Evolutionary conservation across 208 protist genomes (phyloP), one percentile per base, ranked within the genome.

Genomic region (Blastocrithidia nonstop): DNA sequence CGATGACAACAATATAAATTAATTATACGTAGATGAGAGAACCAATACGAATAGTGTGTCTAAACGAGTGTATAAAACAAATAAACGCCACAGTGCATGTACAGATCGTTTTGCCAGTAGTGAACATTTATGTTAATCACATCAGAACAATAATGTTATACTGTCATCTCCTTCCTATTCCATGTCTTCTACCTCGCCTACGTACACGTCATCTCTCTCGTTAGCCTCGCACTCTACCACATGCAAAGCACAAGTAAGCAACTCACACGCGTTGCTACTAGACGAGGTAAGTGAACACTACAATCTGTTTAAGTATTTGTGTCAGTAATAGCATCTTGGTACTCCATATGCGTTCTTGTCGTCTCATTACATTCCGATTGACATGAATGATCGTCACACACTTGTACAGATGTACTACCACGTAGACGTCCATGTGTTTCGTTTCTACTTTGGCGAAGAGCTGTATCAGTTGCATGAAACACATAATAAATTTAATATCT

Each of bases 261-360:
- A n/a, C n/a, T n/a, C n/a, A n/a, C n/a, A n/a, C n/a, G n/a, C n/a
- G 36, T 24, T 41, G 36, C 50, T 88, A 8, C 52, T 66, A 23
- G 61, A 88, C 22, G 72, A 87, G 50, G 62, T 87, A 13, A 49
- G 37, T 7, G 79, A 88, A 50, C 84, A 93, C 50, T 89, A 77
- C 49, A 54, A 74, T 39, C 24, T 84, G 6, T 93, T 80, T 55
- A 51, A 71, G 25, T 57, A 79, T 45, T 51, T 87, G 17, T 48
- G 50, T 2, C 31, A 54, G 11, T 72, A 67, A 44, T 63, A 62
- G 52, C 16, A 53, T 32, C 59, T 93, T 15, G 33, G 64, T 37
- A 64, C 65, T 0, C 84, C 84, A 4, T 88, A 89, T 59, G 69
- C 61, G 3, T 93, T 93, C 40, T 66, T 93, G 6, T 73, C 70